Evolutionary conservation across 345 rosid genomes (phyloP).

Genomic region (Salix suchowensis): DNA sequence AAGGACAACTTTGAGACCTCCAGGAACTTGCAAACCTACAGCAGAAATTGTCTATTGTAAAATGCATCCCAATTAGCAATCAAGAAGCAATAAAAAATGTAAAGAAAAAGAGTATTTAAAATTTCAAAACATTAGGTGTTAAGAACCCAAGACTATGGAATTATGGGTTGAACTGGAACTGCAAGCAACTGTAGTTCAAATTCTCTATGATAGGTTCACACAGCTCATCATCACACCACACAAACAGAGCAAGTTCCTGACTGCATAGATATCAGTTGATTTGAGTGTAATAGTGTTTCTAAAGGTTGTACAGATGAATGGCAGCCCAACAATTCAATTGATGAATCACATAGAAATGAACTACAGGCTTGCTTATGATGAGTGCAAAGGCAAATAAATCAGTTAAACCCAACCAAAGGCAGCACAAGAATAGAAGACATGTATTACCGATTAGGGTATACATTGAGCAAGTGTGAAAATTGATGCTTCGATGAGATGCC

Average conservation of each 20-base stretch:
- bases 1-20: slow-evolving; percentile 96
- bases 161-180: background rate
- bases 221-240: background rate
- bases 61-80: background rate
- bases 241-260: background rate
- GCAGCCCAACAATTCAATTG: background rate
- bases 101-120: background rate
- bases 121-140: background rate
- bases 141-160: background rate
- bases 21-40: slow-evolving; percentile 96
- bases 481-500: background rate
- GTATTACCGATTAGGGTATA: background rate
- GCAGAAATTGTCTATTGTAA: slow-evolving; percentile 19
- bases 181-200: background rate
- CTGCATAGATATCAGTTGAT: background rate
- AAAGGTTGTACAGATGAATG: background rate
- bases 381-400: background rate
- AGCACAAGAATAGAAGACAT: background rate
- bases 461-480: background rate
- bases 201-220: background rate
- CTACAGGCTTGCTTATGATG: background rate
- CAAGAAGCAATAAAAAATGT: background rate
- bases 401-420: background rate
- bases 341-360: background rate
- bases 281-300: background rate